phyloP scores from a whole-genome alignment of 805 yeast species.

The Saturnispora hagleri region DNA sequence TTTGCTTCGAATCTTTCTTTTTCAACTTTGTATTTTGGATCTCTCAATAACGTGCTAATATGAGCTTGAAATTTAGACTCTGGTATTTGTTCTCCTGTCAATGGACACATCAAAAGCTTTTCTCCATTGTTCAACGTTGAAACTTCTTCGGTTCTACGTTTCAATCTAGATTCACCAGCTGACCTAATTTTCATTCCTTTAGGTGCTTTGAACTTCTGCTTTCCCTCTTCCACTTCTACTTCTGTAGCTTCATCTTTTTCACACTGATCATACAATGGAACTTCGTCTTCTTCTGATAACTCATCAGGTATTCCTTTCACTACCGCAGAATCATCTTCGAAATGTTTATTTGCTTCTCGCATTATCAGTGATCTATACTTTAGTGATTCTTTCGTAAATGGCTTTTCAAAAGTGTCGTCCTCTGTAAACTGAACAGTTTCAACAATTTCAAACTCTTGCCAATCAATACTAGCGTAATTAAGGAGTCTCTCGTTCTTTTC shows the following conservation, averaged over 20 bases:
- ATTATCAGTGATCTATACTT: conserved; percentile 53
- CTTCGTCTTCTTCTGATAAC: conserved; percentile 1
- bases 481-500: conserved; percentile 32
- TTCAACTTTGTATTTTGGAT: conserved; percentile 70
- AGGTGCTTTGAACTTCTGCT: conserved; percentile 9
- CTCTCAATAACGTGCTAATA: conserved; percentile 56
- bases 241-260: conserved; percentile 2
- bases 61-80: conserved; percentile 67
- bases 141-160: conserved; percentile 18
- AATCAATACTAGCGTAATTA: conserved; percentile 69
- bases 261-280: conserved; percentile 2
- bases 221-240: conserved; percentile 4
- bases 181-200: conserved; percentile 58
- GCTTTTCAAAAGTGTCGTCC: conserved; percentile 48
- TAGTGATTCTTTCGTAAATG: conserved; percentile 49
- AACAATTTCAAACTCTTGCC: conserved; percentile 75
- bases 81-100: conserved; percentile 61
- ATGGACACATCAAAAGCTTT: conserved; percentile 59
- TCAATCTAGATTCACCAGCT: conserved; percentile 58
- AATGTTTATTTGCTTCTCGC: conserved; percentile 30
- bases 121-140: conserved; percentile 13
- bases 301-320: conserved; percentile 13
- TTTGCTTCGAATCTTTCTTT: conserved; percentile 51
- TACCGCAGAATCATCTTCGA: conserved; percentile 23
- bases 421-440: conserved; percentile 60